Evolutionary conservation across 176 grass and related monocot species (phyloP).

Genomic region (Elaeis guineensis): DNA sequence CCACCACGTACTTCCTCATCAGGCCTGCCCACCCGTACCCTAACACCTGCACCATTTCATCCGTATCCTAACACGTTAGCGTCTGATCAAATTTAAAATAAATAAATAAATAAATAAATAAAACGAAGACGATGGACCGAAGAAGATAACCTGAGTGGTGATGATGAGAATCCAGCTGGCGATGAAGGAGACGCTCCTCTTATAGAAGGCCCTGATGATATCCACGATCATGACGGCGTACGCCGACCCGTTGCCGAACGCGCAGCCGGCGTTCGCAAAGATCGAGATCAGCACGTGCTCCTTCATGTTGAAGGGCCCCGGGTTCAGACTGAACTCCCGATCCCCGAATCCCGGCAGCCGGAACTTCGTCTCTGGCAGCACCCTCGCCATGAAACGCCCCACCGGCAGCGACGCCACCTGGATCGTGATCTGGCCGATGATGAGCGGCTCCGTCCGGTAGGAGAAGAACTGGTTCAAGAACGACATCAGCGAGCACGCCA

Average conservation of each 20-base stretch:
- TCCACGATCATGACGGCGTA: constrained; percentile 45
- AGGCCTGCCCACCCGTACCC: constrained; percentile 94
- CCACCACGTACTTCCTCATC: constrained; percentile 89
- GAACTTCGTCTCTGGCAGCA: constrained; percentile 31
- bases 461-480: constrained; percentile 81
- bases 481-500: constrained; percentile 51
- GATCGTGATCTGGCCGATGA: constrained; percentile 61
- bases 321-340: constrained; percentile 43
- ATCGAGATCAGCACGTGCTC: constrained; percentile 65
- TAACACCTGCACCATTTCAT: constrained; percentile 25
- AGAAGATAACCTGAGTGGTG: constrained; percentile 44
- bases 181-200: constrained; percentile 44
- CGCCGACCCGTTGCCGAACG: constrained; percentile 57
- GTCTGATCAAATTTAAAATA: too few species aligned
- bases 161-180: constrained; percentile 41
- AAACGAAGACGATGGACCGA: not conserved
- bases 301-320: constrained; percentile 71
- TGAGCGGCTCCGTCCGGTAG: constrained; percentile 54
- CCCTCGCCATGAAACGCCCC: constrained; percentile 43
- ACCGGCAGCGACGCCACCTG: constrained; percentile 61
- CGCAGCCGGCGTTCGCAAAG: constrained; percentile 62
- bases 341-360: constrained; percentile 22
- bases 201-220: constrained; percentile 69
- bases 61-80: too few species aligned
- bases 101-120: not conserved